Conservation (phyloP, 176 grass and related monocot species). For the Hordeum marinum region DNA sequence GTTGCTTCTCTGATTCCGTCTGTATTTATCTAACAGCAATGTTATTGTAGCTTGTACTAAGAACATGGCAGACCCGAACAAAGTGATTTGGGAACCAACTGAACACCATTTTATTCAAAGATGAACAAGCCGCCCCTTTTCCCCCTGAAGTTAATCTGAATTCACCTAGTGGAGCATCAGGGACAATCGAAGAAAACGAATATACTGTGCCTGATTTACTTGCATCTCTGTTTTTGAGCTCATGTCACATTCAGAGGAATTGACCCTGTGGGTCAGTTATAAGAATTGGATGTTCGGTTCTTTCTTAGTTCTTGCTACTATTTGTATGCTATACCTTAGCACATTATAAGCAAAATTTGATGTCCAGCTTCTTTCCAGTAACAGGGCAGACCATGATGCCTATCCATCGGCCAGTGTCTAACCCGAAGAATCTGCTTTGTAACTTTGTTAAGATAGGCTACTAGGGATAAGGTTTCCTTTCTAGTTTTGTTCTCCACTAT, state of each 20-base stretch:
- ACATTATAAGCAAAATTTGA: constrained; percentile 25
- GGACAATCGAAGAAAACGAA: neutral
- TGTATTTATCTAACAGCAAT: neutral
- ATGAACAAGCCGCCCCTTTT: neutral
- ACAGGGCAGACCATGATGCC: neutral
- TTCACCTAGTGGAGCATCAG: neutral
- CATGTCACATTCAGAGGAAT: neutral
- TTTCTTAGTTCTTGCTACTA: constrained; percentile 10
- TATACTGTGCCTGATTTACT: neutral
- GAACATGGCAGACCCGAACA: neutral
- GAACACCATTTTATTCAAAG: neutral
- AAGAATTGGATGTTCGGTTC: neutral
- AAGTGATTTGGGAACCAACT: neutral
- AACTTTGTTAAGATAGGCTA: constrained; percentile 18
- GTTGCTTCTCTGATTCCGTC: neutral
- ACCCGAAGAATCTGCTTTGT: neutral
- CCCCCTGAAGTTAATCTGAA: constrained; percentile 2
- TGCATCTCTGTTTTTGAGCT: neutral
- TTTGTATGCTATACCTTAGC: neutral
- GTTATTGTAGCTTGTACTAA: neutral
- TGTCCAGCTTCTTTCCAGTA: neutral
- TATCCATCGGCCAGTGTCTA: constrained; percentile 11
- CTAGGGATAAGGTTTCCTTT: constrained; percentile 37
- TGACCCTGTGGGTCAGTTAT: neutral
- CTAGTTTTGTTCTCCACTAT: constrained; percentile 35